A percentile compares a stretch with the other conserved stretches of the same genome.
These are phyloP conservation scores for Neostapfia colusana DNA, from an alignment of 176 grass and related monocot genomes.

Conservation along the genomic window DNA sequence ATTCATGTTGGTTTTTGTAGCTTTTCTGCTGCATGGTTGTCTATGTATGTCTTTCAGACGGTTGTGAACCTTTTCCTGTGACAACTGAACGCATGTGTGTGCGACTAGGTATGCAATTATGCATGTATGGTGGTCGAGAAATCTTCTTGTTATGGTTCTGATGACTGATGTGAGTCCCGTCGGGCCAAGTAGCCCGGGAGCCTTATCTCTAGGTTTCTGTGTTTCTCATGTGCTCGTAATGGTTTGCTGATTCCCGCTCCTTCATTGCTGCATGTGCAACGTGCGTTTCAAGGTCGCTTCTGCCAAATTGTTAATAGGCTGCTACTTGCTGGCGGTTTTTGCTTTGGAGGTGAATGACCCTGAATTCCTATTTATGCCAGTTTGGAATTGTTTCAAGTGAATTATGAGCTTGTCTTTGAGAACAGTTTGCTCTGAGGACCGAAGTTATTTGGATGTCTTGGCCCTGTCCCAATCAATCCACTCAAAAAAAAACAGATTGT, in stretches of 20 bases:
- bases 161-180: neutral
- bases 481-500: neutral
- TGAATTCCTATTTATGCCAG: neutral
- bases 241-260: neutral
- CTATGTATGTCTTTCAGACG: slow-evolving; percentile 1
- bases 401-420: neutral
- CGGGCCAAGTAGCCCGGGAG: neutral
- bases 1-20: slow-evolving; percentile 11
- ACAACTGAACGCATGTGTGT: slow-evolving; percentile 9
- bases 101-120: slow-evolving; percentile 28
- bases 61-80: slow-evolving; percentile 31
- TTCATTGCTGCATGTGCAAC: neutral
- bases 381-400: neutral
- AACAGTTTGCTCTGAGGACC: neutral
- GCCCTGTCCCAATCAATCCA: neutral
- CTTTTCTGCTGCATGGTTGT: neutral
- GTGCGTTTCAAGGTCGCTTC: neutral
- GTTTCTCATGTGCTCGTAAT: neutral
- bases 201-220: neutral
- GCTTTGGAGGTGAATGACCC: neutral
- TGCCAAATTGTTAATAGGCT: neutral
- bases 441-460: neutral
- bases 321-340: neutral
- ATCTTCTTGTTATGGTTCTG: neutral
- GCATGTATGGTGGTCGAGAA: neutral